Evolutionary conservation across 2,329 filamentous ascomycete genomes (phyloP).

Genomic region (Rutstroemia sp.): DNA sequence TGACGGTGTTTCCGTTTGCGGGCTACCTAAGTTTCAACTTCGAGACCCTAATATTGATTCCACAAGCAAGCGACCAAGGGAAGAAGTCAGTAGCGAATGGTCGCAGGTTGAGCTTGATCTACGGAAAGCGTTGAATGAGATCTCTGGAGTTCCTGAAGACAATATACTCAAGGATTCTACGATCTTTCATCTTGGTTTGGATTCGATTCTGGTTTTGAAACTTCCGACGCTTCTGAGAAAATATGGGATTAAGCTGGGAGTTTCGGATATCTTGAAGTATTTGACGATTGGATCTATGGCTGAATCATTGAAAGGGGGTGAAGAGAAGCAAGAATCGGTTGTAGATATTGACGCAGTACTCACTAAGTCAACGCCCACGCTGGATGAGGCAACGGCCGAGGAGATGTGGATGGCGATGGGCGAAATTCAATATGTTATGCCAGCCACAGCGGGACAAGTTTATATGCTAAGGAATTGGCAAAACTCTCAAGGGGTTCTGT

Average conservation of each 20-base stretch:
- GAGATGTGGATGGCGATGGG: conserved; percentile 35
- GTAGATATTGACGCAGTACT: conserved; percentile 39
- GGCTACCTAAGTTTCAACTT: conserved; percentile 41
- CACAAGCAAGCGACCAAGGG: not conserved
- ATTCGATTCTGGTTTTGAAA: conserved; percentile 89
- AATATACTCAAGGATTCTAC: conserved; percentile 55
- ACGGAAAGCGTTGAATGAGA: conserved; percentile 41
- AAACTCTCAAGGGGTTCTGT: conserved; percentile 56
- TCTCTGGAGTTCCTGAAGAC: conserved; percentile 52
- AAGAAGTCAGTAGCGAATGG: conserved; percentile 27
- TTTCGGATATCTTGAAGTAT: conserved; percentile 64
- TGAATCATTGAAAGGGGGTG: conserved; percentile 20
- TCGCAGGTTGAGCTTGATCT: conserved; percentile 32
- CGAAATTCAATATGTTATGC: conserved; percentile 47
- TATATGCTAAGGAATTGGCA: conserved; percentile 79
- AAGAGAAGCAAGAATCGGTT: not conserved
- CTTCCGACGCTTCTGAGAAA: conserved; percentile 64
- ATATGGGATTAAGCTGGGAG: conserved; percentile 52
- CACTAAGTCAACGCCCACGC: conserved; percentile 27
- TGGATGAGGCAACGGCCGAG: conserved; percentile 34
- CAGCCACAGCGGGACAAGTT: conserved; percentile 67
- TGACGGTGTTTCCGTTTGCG: conserved; percentile 55
- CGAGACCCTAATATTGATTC: not conserved
- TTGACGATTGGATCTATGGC: conserved; percentile 61
- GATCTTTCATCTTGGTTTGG: conserved; percentile 79